Evolutionary conservation across 2,329 filamentous ascomycete species (phyloP).

Genomic region (Venturia carpophila): DNA sequence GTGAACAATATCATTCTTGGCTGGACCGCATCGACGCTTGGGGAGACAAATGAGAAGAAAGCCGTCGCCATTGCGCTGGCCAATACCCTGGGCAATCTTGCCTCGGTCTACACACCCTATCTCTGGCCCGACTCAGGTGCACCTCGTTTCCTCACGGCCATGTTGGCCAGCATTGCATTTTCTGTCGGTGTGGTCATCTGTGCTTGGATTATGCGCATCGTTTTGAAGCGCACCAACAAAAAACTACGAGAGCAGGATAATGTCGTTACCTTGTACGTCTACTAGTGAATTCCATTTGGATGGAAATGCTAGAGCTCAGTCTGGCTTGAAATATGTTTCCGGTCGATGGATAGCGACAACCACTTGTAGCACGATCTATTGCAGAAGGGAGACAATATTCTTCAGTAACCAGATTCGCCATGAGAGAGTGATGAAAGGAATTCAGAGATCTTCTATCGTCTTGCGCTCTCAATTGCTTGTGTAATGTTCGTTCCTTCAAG

Average conservation of each 20-base stretch:
- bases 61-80: conserved; percentile 37
- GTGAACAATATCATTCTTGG: conserved; percentile 4
- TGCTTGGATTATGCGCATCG: background rate
- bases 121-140: background rate
- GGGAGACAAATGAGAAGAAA: conserved; percentile 38
- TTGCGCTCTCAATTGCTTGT: no score
- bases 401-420: no score
- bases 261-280: background rate
- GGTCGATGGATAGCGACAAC: no score
- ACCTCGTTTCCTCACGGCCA: background rate
- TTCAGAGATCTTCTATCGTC: no score
- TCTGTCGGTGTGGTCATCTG: background rate
- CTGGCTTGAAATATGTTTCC: no score
- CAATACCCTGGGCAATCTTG: conserved; percentile 35
- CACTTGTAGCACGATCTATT: no score
- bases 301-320: background rate
- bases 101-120: conserved; percentile 31
- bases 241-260: background rate
- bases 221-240: background rate
- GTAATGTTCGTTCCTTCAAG: no score
- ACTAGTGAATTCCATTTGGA: background rate
- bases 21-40: conserved; percentile 37
- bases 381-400: no score
- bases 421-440: no score
- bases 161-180: conserved; percentile 1